Evolutionary conservation across 1,284 basidiomycete genomes (phyloP), one percentile per base, ranked within the genome.

Genomic region (Cystobasidiaceae sp.): DNA sequence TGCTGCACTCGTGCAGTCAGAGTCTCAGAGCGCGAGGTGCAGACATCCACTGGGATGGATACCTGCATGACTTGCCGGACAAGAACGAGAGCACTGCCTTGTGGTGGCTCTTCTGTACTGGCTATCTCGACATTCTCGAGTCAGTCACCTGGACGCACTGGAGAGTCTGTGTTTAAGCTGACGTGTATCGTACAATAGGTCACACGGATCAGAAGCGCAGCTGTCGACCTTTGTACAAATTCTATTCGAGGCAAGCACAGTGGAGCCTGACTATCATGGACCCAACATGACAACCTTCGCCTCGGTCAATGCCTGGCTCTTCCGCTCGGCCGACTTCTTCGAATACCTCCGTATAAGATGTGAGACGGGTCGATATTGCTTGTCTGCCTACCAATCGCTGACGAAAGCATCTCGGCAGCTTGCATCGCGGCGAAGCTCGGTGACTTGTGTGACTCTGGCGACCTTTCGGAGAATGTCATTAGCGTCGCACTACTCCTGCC

Each of bases 301-400:
- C 1, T 41, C 54, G 28, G 60, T 58, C 4, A 64, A 60, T 2
- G 33, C 23, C 2, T 66, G 59, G 1, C 51, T 70, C 0, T 48
- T 71, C 1, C 67, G 56, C 2, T 66, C 69, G n/a, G 69, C 70
- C 7, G 70, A 71, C 25, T 68, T 72, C 57, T 72, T 68, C 57
- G 71, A 72, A 32, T 44, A 66, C 0, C 19, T 54, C 9, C 43
- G 63, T 2, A n/a, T 71, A 1, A 67, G 68, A 39, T 33, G 70
- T 71, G 8, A 9, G 58, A n/a, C n/a, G n/a, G n/a, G n/a, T n/a
- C 3, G 4, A 19, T 21, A 3, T 4, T 39, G 37, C 11, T 27
- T 1, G 19, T 33, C 2, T 34, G 30, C 15, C 45, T 7, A 46
- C n/a, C 45, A 25, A 6, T 3, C 21, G 3, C 4, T 2, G 19